These are phyloP conservation scores for Stagonosporopsis tanaceti DNA, from an alignment of 2,329 filamentous ascomycete species.

Conservation along the genomic window DNA sequence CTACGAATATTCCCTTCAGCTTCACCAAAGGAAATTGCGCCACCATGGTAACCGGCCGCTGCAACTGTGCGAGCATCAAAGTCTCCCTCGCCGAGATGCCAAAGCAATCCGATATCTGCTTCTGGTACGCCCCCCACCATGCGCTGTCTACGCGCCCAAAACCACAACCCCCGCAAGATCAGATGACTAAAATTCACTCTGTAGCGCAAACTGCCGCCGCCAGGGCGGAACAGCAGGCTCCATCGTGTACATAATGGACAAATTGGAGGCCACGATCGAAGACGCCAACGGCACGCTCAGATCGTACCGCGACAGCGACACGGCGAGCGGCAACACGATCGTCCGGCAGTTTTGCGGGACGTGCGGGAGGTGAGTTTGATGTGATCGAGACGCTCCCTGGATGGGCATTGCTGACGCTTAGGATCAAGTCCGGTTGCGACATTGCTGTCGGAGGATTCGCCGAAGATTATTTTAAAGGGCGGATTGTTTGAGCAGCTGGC, in stretches of 20 bases:
- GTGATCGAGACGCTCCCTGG: neutral
- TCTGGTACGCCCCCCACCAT: constrained; percentile 30
- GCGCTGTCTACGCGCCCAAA: too few species aligned
- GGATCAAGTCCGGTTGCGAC: constrained; percentile 33
- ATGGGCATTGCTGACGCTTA: neutral
- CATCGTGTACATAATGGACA: constrained; percentile 34
- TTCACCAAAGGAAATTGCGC: neutral
- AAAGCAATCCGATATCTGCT: constrained; percentile 36
- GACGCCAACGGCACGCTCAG: constrained; percentile 34
- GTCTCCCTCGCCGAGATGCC: constrained; percentile 36
- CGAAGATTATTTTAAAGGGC: constrained; percentile 35
- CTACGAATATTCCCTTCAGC: too few species aligned
- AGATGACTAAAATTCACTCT: neutral
- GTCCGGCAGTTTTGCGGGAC: constrained; percentile 39
- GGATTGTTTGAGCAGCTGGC: constrained; percentile 38
- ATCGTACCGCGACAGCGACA: constrained; percentile 38
- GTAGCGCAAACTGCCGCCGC: constrained; percentile 43
- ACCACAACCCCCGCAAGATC: too few species aligned
- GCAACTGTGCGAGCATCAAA: constrained; percentile 42
- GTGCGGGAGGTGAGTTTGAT: constrained; percentile 38
- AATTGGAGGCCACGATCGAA: constrained; percentile 28
- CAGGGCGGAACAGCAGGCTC: constrained; percentile 32
- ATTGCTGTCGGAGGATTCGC: constrained; percentile 21
- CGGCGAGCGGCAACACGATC: constrained; percentile 38
- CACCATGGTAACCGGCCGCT: constrained; percentile 39